Evolutionary conservation across 768 basidiomycete genomes (phyloP).

Genomic region (Boletus bicolor): DNA sequence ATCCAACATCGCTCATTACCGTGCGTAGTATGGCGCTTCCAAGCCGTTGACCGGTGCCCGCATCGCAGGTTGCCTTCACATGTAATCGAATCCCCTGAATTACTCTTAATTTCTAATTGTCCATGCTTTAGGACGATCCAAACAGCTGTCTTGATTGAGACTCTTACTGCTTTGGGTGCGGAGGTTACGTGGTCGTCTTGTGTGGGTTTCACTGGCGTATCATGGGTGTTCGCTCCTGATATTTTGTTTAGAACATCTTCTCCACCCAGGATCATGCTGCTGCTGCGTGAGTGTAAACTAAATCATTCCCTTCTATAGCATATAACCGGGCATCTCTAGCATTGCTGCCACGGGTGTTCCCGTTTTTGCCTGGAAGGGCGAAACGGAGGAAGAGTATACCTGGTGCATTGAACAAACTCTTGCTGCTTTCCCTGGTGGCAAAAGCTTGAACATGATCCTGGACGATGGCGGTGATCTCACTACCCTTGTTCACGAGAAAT

Average conservation of each 20-base stretch:
- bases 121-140: constrained; percentile 83
- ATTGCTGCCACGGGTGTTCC: constrained; percentile 98
- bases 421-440: constrained; percentile 77
- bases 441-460: constrained; percentile 96
- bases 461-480: constrained; percentile 99
- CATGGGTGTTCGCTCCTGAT: not conserved
- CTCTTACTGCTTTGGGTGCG: constrained; percentile 90
- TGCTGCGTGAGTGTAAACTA: constrained; percentile 65
- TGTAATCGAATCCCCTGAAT: constrained; percentile 48
- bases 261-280: constrained; percentile 99
- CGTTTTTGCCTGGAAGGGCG: constrained; percentile 99
- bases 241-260: constrained; percentile 81
- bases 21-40: constrained; percentile 62
- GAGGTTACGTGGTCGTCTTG: constrained; percentile 99
- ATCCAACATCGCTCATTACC: constrained; percentile 10
- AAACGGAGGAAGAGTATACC: constrained; percentile 96
- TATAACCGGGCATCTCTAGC: constrained; percentile 36
- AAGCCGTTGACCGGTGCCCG: constrained; percentile 93
- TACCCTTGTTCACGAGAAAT: constrained; percentile 92
- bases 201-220: constrained; percentile 44
- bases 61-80: constrained; percentile 97
- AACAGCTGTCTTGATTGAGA: constrained; percentile 98
- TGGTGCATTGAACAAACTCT: constrained; percentile 99
- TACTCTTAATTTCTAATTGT: not conserved
- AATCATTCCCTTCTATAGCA: not conserved